phyloP scores from a whole-genome alignment of 306 rosid genomes.

The Clitoria ternatea region DNA sequence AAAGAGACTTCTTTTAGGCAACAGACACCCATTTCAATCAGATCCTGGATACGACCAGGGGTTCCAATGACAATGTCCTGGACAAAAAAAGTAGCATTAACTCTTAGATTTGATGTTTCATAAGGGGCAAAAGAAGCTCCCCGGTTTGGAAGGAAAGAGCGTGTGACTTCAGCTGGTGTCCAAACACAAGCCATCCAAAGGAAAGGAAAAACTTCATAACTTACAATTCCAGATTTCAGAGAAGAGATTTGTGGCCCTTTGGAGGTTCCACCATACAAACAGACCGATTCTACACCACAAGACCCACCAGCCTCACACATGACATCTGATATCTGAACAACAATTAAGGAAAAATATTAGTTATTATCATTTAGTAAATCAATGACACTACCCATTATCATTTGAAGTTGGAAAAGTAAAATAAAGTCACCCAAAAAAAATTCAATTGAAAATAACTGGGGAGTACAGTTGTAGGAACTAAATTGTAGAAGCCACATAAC shows the following conservation, averaged over 20 bases:
- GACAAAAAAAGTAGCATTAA: not conserved
- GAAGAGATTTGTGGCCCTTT: slow-evolving; percentile 79
- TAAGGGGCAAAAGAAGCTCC: not conserved
- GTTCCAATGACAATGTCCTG: slow-evolving; percentile 96
- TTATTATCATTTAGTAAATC: slow-evolving; percentile 3
- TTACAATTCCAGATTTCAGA: slow-evolving; percentile 86
- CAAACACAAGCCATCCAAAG: slow-evolving; percentile 16
- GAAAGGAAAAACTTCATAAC: slow-evolving; percentile 35
- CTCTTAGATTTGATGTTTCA: not conserved
- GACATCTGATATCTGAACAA: slow-evolving; percentile 79
- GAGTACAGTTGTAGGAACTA: too few species aligned
- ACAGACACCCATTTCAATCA: slow-evolving; percentile 81
- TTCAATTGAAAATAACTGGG: not conserved
- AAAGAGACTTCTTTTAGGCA: slow-evolving; percentile 72
- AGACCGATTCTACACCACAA: slow-evolving; percentile 69
- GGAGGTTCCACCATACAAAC: slow-evolving; percentile 93
- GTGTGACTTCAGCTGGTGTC: slow-evolving; percentile 17
- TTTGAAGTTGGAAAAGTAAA: not conserved
- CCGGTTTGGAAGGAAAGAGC: not conserved
- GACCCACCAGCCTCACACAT: slow-evolving; percentile 77
- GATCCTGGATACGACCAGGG: slow-evolving; percentile 94
- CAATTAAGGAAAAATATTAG: slow-evolving; percentile 21
- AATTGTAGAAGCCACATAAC: not conserved
- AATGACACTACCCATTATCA: not conserved
- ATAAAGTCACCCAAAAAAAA: not conserved